These are phyloP conservation scores for Cryptomeria japonica DNA, from an alignment of 75 land plant species.

Conservation along the genomic window DNA sequence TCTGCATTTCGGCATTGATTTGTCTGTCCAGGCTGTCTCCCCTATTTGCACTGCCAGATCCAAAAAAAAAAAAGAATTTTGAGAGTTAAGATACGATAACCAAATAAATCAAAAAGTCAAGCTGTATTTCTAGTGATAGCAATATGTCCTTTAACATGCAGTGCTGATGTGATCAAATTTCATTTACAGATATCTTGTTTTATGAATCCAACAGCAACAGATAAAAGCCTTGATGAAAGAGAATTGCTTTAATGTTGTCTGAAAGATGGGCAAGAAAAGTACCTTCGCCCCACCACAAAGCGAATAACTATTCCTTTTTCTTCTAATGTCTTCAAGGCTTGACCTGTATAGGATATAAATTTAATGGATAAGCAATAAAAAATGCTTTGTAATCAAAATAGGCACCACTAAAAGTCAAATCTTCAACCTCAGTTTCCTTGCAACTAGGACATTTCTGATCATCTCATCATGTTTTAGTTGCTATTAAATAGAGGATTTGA, in stretches of 20 bases:
- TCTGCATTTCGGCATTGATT: conserved; percentile 64
- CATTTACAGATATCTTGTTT: neutral
- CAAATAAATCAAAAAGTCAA: neutral
- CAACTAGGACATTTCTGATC: neutral
- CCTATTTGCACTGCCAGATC: conserved; percentile 68
- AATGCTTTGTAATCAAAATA: neutral
- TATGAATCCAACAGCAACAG: conserved; percentile 7
- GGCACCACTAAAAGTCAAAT: neutral
- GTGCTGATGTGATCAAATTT: neutral
- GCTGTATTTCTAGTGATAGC: neutral
- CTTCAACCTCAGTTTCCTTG: neutral
- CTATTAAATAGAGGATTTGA: neutral
- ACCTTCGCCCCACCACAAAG: conserved; percentile 93
- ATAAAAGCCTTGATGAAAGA: conserved; percentile 10
- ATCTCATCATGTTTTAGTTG: neutral
- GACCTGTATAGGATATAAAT: conserved; percentile 40
- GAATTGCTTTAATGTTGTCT: neutral
- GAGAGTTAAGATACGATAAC: neutral
- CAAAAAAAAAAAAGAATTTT: neutral
- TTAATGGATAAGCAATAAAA: neutral
- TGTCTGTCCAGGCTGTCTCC: conserved; percentile 87
- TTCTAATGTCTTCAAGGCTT: conserved; percentile 68
- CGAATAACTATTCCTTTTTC: conserved; percentile 77
- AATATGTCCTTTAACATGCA: neutral
- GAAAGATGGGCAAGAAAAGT: neutral